phyloP scores from a whole-genome alignment of 176 grass and related monocot genomes.

The Lolium perenne region DNA sequence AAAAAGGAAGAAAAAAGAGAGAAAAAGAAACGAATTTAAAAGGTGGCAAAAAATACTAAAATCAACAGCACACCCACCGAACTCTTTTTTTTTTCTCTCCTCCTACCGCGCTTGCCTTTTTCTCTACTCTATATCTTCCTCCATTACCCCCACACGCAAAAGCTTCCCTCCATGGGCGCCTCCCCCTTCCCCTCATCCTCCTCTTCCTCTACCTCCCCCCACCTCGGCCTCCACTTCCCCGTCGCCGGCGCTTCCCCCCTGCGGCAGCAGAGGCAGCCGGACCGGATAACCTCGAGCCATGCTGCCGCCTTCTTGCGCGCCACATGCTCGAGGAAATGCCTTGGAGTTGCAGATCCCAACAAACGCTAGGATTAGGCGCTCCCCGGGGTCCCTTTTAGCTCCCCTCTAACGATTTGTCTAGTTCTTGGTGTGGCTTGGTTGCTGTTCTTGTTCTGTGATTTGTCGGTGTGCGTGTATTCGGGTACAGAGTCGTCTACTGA shows the following conservation, averaged over 20 bases:
- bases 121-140: constrained; percentile 48
- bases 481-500: constrained; percentile 39
- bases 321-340: constrained; percentile 52
- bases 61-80: constrained; percentile 44
- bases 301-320: constrained; percentile 10
- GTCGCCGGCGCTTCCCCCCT: not conserved
- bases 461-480: constrained; percentile 16
- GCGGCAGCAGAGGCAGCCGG: not conserved
- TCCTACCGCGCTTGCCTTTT: constrained; percentile 36
- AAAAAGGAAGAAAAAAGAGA: constrained; percentile 27
- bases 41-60: constrained; percentile 45
- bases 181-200: not conserved
- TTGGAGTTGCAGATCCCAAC: constrained; percentile 41
- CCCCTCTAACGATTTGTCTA: constrained; percentile 42
- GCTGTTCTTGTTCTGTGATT: constrained; percentile 21
- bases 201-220: not conserved
- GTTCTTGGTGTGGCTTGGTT: not conserved
- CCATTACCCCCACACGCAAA: constrained; percentile 37
- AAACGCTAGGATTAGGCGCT: constrained; percentile 54
- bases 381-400: constrained; percentile 59
- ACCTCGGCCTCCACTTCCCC: not conserved
- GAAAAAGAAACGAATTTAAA: constrained; percentile 12
- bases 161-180: constrained; percentile 49
- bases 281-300: constrained; percentile 29
- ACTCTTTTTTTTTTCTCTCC: constrained; percentile 10